Evolutionary conservation across 371 early-diverging fungal species (phyloP).

Genomic region (Rhizomucor pusillus): DNA sequence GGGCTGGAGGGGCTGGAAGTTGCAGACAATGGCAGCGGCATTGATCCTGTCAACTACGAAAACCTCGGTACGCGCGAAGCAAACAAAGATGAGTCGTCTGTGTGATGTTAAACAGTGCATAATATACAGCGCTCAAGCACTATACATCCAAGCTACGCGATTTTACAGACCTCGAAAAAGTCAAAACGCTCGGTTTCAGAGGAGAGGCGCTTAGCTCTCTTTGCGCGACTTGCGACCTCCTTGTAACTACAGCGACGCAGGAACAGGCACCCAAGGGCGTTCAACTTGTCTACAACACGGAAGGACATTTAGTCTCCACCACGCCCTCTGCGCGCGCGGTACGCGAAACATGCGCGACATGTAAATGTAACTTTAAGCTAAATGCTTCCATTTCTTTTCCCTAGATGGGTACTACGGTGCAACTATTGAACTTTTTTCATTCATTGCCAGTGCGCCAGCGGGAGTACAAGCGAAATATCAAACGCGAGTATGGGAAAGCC

Average conservation of each 20-base stretch:
- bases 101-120: not conserved
- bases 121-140: conserved; percentile 60
- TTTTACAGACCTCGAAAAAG: conserved; percentile 68
- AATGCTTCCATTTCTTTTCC: not conserved
- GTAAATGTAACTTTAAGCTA: not conserved
- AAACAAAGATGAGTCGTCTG: not conserved
- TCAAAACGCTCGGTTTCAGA: conserved; percentile 80
- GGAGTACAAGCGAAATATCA: conserved; percentile 83
- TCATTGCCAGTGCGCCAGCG: conserved; percentile 86
- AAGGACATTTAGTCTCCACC: conserved; percentile 49
- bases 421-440: conserved; percentile 76
- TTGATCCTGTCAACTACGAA: conserved; percentile 60
- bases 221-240: conserved; percentile 61
- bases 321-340: conserved; percentile 54
- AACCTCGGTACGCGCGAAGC: conserved; percentile 48
- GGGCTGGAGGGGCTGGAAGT: conserved; percentile 79
- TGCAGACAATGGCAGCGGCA: conserved; percentile 86
- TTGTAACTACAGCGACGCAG: conserved; percentile 66
- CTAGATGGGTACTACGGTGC: conserved; percentile 83
- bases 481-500: conserved; percentile 77
- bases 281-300: conserved; percentile 65
- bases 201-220: conserved; percentile 86
- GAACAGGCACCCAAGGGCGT: conserved; percentile 65
- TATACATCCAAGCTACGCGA: conserved; percentile 77
- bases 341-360: conserved; percentile 1